These are phyloP conservation scores for Otatea glauca DNA, from an alignment of 176 grass and related monocot genomes.

Conservation along the genomic window DNA sequence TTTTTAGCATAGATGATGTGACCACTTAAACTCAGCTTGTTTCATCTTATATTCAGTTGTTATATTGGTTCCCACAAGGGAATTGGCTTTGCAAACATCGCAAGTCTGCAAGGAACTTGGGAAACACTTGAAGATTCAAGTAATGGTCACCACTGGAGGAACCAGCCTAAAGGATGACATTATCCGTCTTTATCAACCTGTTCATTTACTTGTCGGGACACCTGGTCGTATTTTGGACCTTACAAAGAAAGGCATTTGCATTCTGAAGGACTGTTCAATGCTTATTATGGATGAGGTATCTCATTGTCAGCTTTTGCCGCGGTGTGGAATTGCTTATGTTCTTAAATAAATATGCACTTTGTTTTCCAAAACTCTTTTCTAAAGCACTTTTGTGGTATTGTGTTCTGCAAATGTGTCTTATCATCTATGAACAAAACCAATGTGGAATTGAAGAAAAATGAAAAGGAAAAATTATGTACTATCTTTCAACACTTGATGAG, in stretches of 20 bases:
- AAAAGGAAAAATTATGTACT: neutral
- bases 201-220: slow-evolving; percentile 87
- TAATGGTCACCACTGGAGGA: slow-evolving; percentile 96
- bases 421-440: neutral
- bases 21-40: slow-evolving; percentile 1
- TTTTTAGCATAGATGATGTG: neutral
- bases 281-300: slow-evolving; percentile 97
- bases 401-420: neutral
- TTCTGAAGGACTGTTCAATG: slow-evolving; percentile 88
- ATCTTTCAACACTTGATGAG: neutral
- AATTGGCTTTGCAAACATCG: slow-evolving; percentile 90
- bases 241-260: slow-evolving; percentile 75
- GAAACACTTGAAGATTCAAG: slow-evolving; percentile 84
- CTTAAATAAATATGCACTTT: neutral
- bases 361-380: neutral
- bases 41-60: slow-evolving; percentile 62
- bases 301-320: slow-evolving; percentile 11
- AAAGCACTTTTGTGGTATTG: neutral
- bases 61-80: slow-evolving; percentile 93
- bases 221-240: slow-evolving; percentile 91
- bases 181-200: slow-evolving; percentile 87
- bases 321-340: slow-evolving; percentile 10
- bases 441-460: neutral
- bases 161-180: slow-evolving; percentile 97
- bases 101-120: slow-evolving; percentile 97